phyloP scores from a whole-genome alignment of 2,329 filamentous ascomycete genomes.

The Alternaria angustiovoidea region DNA sequence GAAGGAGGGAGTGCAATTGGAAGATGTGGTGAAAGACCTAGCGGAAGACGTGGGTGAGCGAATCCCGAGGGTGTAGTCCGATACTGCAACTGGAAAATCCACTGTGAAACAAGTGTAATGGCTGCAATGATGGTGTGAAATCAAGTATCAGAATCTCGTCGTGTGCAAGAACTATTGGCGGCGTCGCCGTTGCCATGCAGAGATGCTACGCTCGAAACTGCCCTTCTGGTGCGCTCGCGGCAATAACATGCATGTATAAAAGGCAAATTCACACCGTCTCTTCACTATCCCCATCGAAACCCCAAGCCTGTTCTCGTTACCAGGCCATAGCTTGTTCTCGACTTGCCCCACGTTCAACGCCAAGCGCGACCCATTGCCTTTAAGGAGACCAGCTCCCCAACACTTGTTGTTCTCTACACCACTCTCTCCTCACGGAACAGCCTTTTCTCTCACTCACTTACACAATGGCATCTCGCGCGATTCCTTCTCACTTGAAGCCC shows the following conservation, averaged over 20 bases:
- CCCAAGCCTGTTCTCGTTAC: constrained; percentile 13
- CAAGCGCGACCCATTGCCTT: constrained; percentile 24
- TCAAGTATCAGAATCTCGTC: neutral
- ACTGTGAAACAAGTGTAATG: neutral
- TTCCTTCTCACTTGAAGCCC: constrained; percentile 86
- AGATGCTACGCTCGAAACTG: constrained; percentile 24
- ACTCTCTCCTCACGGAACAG: constrained; percentile 14
- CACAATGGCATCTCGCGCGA: constrained; percentile 74
- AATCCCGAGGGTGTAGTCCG: neutral
- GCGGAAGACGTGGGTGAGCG: neutral
- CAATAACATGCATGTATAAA: constrained; percentile 25
- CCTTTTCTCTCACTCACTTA: constrained; percentile 14
- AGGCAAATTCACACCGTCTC: constrained; percentile 22
- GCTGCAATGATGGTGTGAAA: neutral
- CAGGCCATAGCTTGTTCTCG: constrained; percentile 34
- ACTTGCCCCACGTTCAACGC: constrained; percentile 34
- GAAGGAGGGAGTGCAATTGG: neutral
- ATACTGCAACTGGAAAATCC: neutral
- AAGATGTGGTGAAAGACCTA: neutral
- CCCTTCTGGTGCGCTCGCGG: constrained; percentile 21
- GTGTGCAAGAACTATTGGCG: constrained; percentile 18
- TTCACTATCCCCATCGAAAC: constrained; percentile 15
- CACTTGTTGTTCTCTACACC: constrained; percentile 20
- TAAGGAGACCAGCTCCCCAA: constrained; percentile 34
- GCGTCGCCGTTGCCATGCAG: constrained; percentile 24